These are phyloP conservation scores for Calycina herbarum DNA, from an alignment of 2,329 filamentous ascomycete genomes.

Conservation along the genomic window DNA sequence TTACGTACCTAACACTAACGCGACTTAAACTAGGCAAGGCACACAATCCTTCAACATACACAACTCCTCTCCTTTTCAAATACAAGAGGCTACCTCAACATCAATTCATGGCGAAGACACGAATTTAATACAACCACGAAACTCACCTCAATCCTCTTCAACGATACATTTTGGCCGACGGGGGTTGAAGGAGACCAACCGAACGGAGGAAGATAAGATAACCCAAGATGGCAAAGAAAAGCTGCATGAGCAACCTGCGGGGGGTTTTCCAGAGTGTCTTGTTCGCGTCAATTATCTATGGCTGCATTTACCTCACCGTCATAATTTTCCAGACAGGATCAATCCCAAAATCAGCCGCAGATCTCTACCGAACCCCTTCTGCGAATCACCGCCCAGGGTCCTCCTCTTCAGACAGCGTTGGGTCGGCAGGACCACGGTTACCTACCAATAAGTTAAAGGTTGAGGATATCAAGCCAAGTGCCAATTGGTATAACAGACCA, in stretches of 20 bases:
- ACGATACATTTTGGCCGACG: neutral
- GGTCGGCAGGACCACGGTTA: slow-evolving; percentile 16
- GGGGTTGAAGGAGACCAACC: slow-evolving; percentile 4
- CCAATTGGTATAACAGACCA: slow-evolving; percentile 55
- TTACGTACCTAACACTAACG: slow-evolving; percentile 9
- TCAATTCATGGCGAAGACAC: slow-evolving; percentile 13
- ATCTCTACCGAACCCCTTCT: slow-evolving; percentile 29
- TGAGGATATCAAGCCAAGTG: slow-evolving; percentile 51
- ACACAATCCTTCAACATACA: slow-evolving; percentile 23
- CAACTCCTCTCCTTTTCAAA: slow-evolving; percentile 5
- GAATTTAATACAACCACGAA: slow-evolving; percentile 11
- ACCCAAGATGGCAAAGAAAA: slow-evolving; percentile 35
- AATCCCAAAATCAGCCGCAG: slow-evolving; percentile 32
- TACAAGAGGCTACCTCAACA: neutral
- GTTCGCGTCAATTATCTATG: slow-evolving; percentile 32
- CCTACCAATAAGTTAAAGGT: slow-evolving; percentile 29
- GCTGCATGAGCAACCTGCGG: slow-evolving; percentile 27
- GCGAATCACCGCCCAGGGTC: slow-evolving; percentile 17
- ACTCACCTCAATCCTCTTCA: neutral
- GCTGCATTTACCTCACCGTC: slow-evolving; percentile 31
- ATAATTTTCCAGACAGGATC: slow-evolving; percentile 31
- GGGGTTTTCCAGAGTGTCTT: slow-evolving; percentile 35
- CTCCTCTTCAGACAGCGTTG: slow-evolving; percentile 21
- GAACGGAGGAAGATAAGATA: slow-evolving; percentile 11
- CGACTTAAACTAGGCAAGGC: slow-evolving; percentile 5